Evolutionary conservation across 139 green algal species (phyloP), one percentile per base, ranked within the genome.

Genomic region (Spirogloea muscicola): DNA sequence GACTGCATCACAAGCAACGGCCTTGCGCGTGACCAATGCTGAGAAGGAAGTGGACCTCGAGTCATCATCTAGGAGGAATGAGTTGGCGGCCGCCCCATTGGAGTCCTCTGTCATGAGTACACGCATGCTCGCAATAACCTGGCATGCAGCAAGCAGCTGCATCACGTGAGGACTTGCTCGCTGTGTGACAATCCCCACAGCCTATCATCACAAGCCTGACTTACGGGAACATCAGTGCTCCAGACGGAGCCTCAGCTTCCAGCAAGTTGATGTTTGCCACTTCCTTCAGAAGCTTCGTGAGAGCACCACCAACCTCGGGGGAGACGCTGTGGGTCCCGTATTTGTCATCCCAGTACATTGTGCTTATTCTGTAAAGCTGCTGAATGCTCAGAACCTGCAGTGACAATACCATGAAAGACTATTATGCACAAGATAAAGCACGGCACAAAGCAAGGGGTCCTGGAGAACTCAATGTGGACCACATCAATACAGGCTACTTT

Each of bases 11-110:
- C 13, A 21, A 31, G 33, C 31, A 59, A 13, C 10, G 57, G 21
- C 0, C 10, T 5, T 44, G 57, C 55, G 18, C 16, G 16, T 31
- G 31, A 63, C 13, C 7, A 16, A 41, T 7, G 25, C 27, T 5
- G 68, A 95, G 87, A 51, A 58, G 16, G 48, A 27, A 7, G 44
- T 29, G 16, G 27, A 74, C 71, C 87, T 90, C 9, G 87, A 93
- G 84, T 98, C 94, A 67, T 98, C 94, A 68, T 98, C 94, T 63
- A 98, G 86, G 61, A 98, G 85, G 91, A 98, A 98, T n/a, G 86
- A 92, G 85, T 97, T 88, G 71, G 84, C 85, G 34, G 74, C 76
- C 2, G 58, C 61, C 3, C 25, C 81, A 49, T 80, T 81, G 82
- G 79, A 86, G 61, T 87, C 86, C 46, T 96, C 88, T 80, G 91